Base-by-base conservation (phyloP, 2,329 filamentous ascomycete genomes). In the Clonostachys byssicola region DNA sequence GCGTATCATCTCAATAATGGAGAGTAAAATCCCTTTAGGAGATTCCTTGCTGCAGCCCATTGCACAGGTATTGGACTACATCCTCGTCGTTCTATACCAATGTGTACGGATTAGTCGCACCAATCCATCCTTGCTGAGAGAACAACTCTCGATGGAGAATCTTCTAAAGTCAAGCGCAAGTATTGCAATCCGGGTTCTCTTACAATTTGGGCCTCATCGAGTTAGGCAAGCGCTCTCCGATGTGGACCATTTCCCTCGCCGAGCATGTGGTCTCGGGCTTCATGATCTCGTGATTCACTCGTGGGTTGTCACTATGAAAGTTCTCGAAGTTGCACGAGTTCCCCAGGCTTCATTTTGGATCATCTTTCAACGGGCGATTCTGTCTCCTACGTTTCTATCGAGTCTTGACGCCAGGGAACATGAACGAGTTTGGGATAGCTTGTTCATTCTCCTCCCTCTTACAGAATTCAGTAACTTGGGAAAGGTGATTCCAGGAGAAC, bases 381-480 rank as follows among this genome's bases (percentile, higher is more conserved):
- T 71, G 4, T 56, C 58, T 14, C 53, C 67, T 2, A 61, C 64
- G 10, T 47, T 62, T 18, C 54, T 65, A 3, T 60, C 62, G 4
- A 64, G 66, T 18, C 56, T 55, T 2, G 70, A 84, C 54, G 72
- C 70, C 8, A 64, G 66, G 14, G 56, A 61, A 2, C 72, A 85
- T 44, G 84, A 88, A 59, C 60, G 60, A 10, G 56, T 77, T 5
- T 87, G 84, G 84, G 69, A 73, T 47, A 67, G 66, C 17, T 64
- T 85, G 59, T 86, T 86, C 52, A 73, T 74, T 1, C 65, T 87
- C 3, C 66, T 87, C 8, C 83, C 84, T 2, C 64, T 87, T 1
- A 69, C 70, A 20, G 81, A 85, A 49, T 81, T 87, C 53, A 75
- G 83, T 54, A 67, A 72, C 44, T 55, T 59, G 12, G 84, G 84